Percentiles rank a stretch among this genome's conserved stretches.
Conservation (phyloP, 2,329 filamentous ascomycete genomes). For the Pseudopithomyces chartarum region DNA sequence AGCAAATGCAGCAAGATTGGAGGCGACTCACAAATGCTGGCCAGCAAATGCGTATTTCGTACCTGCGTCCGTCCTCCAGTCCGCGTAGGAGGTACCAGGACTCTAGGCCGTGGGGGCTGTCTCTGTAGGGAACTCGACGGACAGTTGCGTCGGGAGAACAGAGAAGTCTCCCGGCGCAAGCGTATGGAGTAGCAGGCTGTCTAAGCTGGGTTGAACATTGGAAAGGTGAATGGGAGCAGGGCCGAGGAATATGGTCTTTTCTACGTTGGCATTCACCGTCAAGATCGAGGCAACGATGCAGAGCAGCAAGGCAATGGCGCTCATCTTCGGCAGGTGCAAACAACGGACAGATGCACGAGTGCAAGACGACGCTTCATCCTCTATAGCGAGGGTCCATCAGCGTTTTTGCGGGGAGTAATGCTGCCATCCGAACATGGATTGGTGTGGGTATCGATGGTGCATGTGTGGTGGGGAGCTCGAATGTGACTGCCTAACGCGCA, state of each 20-base stretch:
- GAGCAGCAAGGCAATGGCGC: conserved; percentile 35
- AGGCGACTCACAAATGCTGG: conserved; percentile 76
- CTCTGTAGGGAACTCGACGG: conserved; percentile 68
- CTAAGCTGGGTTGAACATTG: conserved; percentile 59
- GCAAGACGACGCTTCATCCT: background rate
- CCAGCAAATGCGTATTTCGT: conserved; percentile 95
- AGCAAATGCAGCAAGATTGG: conserved; percentile 5
- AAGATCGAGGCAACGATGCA: conserved; percentile 37
- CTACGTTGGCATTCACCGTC: conserved; percentile 71
- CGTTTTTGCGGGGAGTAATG: background rate
- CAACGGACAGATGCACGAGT: background rate
- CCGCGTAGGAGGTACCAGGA: conserved; percentile 81
- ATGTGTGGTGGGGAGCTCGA: background rate
- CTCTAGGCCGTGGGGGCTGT: conserved; percentile 61
- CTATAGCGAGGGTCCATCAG: background rate
- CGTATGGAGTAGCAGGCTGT: conserved; percentile 66
- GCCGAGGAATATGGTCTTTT: conserved; percentile 87
- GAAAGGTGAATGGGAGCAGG: conserved; percentile 65
- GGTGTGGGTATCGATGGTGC: background rate
- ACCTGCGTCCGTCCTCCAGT: conserved; percentile 73
- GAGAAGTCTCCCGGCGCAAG: conserved; percentile 60
- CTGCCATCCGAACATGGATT: background rate
- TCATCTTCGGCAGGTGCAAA: conserved; percentile 37
- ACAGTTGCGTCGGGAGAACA: conserved; percentile 66
- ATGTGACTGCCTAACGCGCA: conserved; percentile 3